Percentiles rank a stretch among this genome's conserved stretches.
Conservation (phyloP, 2,329 filamentous ascomycete species). For the Fusarium sp. region DNA sequence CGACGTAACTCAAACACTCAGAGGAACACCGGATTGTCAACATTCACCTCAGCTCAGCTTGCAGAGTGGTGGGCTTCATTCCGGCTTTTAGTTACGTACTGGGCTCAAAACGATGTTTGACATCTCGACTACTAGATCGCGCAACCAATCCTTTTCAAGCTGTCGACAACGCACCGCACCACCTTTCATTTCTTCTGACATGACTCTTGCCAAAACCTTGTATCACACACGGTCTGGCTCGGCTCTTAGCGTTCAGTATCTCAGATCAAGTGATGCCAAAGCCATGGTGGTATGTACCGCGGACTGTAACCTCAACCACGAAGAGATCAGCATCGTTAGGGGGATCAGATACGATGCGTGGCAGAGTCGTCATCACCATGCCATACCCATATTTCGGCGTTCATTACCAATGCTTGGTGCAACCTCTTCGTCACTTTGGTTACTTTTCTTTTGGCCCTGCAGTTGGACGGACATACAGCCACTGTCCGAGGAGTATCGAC, state of each 20-base stretch:
- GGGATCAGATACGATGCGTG: conserved; percentile 8
- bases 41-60: conserved; percentile 13
- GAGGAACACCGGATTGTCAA: conserved; percentile 14
- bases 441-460: conserved; percentile 1
- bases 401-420: conserved; percentile 18
- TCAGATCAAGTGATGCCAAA: conserved; percentile 47
- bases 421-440: conserved; percentile 15
- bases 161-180: conserved; percentile 23
- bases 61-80: conserved; percentile 5
- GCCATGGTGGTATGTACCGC: conserved; percentile 23
- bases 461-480: not conserved
- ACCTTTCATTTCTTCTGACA: conserved; percentile 21
- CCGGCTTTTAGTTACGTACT: conserved; percentile 3
- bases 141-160: conserved; percentile 21
- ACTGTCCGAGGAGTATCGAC: not conserved
- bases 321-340: conserved; percentile 31
- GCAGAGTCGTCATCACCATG: conserved; percentile 32
- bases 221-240: conserved; percentile 27
- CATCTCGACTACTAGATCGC: conserved; percentile 3
- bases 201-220: conserved; percentile 40
- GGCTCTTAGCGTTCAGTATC: conserved; percentile 38
- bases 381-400: conserved; percentile 24
- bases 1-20: conserved; percentile 26
- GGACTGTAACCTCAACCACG: conserved; percentile 16
- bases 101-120: conserved; percentile 13